Evolutionary conservation across 2,329 filamentous ascomycete genomes (phyloP), one percentile per base, ranked within the genome.

Genomic region (Trichoderma polysporum): DNA sequence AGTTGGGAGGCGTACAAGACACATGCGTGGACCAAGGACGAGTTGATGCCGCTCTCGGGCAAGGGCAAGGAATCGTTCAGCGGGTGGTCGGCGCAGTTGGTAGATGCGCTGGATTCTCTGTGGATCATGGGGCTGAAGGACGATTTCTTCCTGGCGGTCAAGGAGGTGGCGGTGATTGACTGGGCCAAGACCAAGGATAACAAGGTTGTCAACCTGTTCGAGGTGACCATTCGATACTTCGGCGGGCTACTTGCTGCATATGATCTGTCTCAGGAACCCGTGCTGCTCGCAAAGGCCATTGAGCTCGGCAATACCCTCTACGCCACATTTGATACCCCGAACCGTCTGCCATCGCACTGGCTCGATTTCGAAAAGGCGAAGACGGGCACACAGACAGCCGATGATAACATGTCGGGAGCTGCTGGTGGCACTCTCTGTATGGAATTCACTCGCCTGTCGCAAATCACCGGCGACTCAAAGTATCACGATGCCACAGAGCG

Each of bases 401-500:
- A 79, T 49, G 67, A 69, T 15, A 74, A 72, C 62, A 80, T 82
- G 71, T 77, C 80, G 2, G 77, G 78, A 8, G 83, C 83, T 31
- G 81, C 80, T n/a, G 78, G 79, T 17, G 91, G 90, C 35, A 91
- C 90, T 10, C 81, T 94, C 66, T 88, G 87, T 9, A 77, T 94
- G 67, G 91, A 94, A 74, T 92, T 94, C 74, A 92, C 90, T 2
- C 83, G 91, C 6, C 81, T 94, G 53, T 88, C 88, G 22, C 91
- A 94, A 77, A 80, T 94, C 67, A 92, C 91, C 0, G 87, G 86
- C 59, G 83, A 93, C 68, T 79, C 85, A 64, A 92, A 90, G 75
- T 94, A 91, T 78, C 93, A 90, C 76, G 90, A 92, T 77, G 90
- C 90, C 5, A 85, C 92, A 62, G 89, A 90, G 69, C 85, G 89